phyloP scores from a whole-genome alignment of 148 eudicot genomes.

The Oxyria digyna region DNA sequence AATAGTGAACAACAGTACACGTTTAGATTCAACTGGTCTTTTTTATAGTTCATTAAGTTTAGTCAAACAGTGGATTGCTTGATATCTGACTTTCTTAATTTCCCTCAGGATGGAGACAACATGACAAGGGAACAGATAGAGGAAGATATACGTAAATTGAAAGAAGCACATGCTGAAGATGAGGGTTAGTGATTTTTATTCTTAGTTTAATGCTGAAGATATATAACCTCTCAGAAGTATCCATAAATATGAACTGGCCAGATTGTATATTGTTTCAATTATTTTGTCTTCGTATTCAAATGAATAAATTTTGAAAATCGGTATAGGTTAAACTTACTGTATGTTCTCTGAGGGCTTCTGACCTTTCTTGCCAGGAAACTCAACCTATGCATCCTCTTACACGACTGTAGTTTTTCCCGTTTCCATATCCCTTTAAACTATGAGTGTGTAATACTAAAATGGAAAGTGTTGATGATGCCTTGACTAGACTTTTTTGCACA shows the following conservation, averaged over 20 bases:
- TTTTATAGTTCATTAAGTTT: not conserved
- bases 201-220: not conserved
- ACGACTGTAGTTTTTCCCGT: no score
- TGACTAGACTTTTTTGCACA: not conserved
- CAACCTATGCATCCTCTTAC: no score
- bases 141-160: conserved; percentile 73
- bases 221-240: no score
- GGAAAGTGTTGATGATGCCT: not conserved
- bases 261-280: no score
- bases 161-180: conserved; percentile 91
- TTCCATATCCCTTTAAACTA: not conserved
- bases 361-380: no score
- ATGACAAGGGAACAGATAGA: conserved; percentile 93
- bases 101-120: conserved; percentile 65
- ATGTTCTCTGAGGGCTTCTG: no score
- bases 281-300: no score
- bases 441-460: not conserved
- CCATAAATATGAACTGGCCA: no score
- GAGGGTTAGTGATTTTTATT: conserved; percentile 44
- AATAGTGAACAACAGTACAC: not conserved
- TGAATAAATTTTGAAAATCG: no score
- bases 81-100: not conserved
- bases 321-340: no score
- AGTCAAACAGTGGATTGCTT: not conserved
- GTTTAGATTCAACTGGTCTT: not conserved